Base-by-base conservation (phyloP, 495 filamentous ascomycete species). In the Penicillium canescens region DNA sequence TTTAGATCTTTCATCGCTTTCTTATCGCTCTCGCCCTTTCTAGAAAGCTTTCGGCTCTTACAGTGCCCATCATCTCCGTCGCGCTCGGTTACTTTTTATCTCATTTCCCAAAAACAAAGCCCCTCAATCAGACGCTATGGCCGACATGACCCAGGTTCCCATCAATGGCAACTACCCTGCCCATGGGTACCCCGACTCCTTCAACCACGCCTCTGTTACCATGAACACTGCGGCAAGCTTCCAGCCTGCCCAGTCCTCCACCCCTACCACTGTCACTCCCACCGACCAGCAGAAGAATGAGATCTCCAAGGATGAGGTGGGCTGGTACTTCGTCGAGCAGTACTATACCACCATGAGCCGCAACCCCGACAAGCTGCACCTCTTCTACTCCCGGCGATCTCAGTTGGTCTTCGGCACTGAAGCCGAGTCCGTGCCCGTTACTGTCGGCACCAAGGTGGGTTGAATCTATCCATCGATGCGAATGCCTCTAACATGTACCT, bases 321-420 rank as follows among this genome's bases (percentile, higher is more conserved):
- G 91, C 62, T 98, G 94, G 94, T 97, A 92, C 72, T 98, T 98
- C 59, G 94, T 98, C 33, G 95, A 98, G 81, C 92, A 96, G 68
- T 98, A 96, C 79, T 98, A 98, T 72, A 98, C 91, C 56, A 98
- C 90, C 57, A 80, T 98, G 63, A 96, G 91, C 84, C 90, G 91
- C 68, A 88, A 78, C 54, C 94, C 95, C 13, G 92, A 96, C 61
- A 96, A 93, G 73, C 84, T 98, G 55, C 91, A 91, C 65, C 77
- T 93, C 21, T 95, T 91, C 78, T 93, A 95, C 72, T 82, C 85
- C 57, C 91, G 90, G 66, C 83, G 76, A 18, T 92, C 90, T 31
- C 90, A 92, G 67, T 86, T 92, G 60, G 87, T 92, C 42, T 89
- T 85, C 61, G 90, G 90, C 23, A 84, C 85, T 43, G 94, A 98